A percentile compares a stretch with the other conserved stretches of the same genome.
Evolutionary conservation across 345 rosid genomes (phyloP).

Genomic region (Salix viminalis): DNA sequence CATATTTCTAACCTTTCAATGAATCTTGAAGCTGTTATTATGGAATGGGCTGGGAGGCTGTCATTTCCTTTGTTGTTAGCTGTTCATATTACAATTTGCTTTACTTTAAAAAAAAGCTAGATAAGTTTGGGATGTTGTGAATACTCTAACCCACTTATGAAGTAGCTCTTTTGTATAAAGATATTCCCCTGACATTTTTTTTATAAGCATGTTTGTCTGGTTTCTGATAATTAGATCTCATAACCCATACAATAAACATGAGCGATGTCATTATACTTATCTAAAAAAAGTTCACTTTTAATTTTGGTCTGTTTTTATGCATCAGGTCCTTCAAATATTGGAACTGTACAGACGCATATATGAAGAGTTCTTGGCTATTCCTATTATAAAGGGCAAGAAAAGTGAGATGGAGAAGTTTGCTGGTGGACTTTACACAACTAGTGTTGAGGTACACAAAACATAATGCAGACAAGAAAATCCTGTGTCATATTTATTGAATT

Average conservation of each 20-base stretch:
- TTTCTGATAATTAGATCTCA: neutral
- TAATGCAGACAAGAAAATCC: neutral
- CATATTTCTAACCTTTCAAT: neutral
- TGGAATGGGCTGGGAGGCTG: neutral
- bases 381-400: conserved; percentile 88
- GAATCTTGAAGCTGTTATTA: neutral
- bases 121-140: neutral
- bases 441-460: conserved; percentile 64
- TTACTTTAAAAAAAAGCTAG: neutral
- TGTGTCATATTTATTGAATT: neutral
- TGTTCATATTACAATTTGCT: neutral
- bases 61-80: too few relatives aligned
- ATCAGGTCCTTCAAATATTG: conserved; percentile 71
- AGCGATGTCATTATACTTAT: neutral
- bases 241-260: neutral
- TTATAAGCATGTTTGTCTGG: neutral
- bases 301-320: neutral
- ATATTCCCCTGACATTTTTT: neutral
- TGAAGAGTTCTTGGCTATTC: conserved; percentile 87
- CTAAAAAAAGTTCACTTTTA: neutral
- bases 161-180: neutral
- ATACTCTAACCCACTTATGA: neutral
- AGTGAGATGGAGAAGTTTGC: conserved; percentile 98
- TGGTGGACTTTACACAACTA: conserved; percentile 93
- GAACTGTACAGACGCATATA: conserved; percentile 83